Percentiles rank a stretch among this genome's conserved stretches.
Evolutionary conservation across 75 land plant genomes (phyloP).

Genomic region (Chamaecyparis obtusa): DNA sequence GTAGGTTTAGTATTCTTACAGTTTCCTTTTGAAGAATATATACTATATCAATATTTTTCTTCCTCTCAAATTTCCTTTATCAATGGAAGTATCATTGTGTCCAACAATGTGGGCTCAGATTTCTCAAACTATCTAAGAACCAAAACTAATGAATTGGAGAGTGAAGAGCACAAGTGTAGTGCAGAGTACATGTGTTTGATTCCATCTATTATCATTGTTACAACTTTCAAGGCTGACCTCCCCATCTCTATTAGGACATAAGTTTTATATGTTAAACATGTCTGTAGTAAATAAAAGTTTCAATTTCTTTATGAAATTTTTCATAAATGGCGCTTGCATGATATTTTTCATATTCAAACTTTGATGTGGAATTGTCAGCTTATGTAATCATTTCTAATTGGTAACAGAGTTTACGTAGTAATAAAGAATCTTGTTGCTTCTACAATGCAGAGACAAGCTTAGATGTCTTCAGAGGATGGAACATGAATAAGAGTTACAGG

Average conservation of each 20-base stretch:
- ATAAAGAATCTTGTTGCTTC: background rate
- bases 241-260: background rate
- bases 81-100: slow-evolving; percentile 11
- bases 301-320: background rate
- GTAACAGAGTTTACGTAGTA: background rate
- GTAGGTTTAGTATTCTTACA: no score
- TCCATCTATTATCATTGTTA: slow-evolving; percentile 4
- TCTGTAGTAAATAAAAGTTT: no score
- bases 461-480: no score
- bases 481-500: background rate
- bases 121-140: background rate
- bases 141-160: background rate
- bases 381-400: background rate
- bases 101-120: background rate
- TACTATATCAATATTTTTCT: no score
- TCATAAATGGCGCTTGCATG: no score
- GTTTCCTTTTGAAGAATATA: no score
- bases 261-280: no score
- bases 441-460: background rate
- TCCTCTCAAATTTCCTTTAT: no score
- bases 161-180: background rate
- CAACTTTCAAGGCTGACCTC: slow-evolving; percentile 11
- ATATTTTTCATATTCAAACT: background rate
- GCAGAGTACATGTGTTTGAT: slow-evolving; percentile 6
- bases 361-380: background rate